A percentile compares a stretch with the other conserved stretches of the same genome.
These are phyloP conservation scores for Zygosaccharomyces rouxii DNA, from an alignment of 805 yeast genomes.

Conservation along the genomic window DNA sequence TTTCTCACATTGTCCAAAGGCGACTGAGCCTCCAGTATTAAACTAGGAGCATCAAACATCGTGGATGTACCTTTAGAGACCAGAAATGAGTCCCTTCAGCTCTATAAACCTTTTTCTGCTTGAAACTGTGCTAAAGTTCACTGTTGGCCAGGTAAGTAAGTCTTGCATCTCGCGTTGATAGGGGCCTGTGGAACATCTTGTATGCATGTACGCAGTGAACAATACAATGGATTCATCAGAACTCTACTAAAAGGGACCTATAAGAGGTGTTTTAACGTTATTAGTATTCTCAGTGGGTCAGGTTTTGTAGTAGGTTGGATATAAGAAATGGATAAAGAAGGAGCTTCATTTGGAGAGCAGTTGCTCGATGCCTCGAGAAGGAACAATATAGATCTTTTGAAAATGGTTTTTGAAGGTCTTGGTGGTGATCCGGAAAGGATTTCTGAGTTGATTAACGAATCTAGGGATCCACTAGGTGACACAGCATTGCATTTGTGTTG, in stretches of 20 bases:
- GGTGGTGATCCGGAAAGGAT: conserved; percentile 34
- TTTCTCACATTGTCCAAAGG: conserved; percentile 51
- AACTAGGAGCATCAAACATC: conserved; percentile 13
- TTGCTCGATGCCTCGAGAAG: conserved; percentile 82
- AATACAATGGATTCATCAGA: neutral
- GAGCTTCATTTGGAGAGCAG: conserved; percentile 77
- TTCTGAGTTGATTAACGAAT: conserved; percentile 55
- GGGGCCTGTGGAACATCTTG: conserved; percentile 3
- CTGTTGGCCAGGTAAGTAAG: neutral
- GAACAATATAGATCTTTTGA: conserved; percentile 74
- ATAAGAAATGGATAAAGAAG: conserved; percentile 39
- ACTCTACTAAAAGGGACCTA: neutral
- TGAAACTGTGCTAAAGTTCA: neutral
- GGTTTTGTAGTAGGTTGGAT: neutral
- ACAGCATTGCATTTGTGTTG: conserved; percentile 80
- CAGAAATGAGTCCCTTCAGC: neutral
- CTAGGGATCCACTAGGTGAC: conserved; percentile 75
- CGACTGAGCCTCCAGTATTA: conserved; percentile 35
- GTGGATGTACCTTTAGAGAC: neutral
- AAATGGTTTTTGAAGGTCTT: conserved; percentile 47
- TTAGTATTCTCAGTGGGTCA: neutral
- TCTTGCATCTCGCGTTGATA: conserved; percentile 4
- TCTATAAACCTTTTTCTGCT: neutral
- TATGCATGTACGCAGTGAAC: neutral
- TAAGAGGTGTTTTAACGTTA: neutral